Evolutionary conservation across 257 asterid genomes (phyloP).

Genomic region (Capsicum chinense): DNA sequence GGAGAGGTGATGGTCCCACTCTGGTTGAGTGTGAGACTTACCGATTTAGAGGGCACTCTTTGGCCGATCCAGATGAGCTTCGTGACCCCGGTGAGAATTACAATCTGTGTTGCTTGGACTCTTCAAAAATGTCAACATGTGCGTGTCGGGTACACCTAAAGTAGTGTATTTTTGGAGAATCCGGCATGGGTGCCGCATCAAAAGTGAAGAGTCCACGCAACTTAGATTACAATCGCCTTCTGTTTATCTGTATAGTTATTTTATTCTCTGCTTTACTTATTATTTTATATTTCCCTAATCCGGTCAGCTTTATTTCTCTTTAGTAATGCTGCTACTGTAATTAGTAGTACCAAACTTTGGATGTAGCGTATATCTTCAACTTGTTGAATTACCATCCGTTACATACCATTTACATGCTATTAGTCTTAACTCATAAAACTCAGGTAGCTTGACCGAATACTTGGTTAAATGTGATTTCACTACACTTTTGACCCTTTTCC

Average conservation of each 20-base stretch:
- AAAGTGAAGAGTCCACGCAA: too few species aligned
- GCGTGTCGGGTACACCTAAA: too few species aligned
- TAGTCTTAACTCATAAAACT: neutral
- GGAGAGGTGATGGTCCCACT: constrained; percentile 98
- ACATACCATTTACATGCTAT: neutral
- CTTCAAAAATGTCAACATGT: too few species aligned
- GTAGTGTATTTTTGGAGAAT: too few species aligned
- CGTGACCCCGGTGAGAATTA: constrained; percentile 89
- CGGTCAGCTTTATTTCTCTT: neutral
- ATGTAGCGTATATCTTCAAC: neutral
- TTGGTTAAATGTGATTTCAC: neutral
- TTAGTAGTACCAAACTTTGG: neutral
- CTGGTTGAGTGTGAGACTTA: constrained; percentile 96
- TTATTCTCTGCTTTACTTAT: neutral
- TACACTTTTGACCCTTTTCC: constrained; percentile 14
- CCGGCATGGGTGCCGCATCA: too few species aligned
- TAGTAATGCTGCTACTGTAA: neutral
- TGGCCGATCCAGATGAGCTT: constrained; percentile 98
- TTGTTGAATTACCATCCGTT: neutral
- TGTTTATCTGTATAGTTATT: too few species aligned
- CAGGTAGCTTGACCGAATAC: neutral
- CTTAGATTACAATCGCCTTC: neutral
- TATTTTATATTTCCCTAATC: neutral
- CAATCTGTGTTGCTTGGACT: too few species aligned
- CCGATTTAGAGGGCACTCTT: constrained; percentile 97